Base-by-base conservation (phyloP, 495 filamentous ascomycete genomes). In the Friedmanniomyces simplex region DNA sequence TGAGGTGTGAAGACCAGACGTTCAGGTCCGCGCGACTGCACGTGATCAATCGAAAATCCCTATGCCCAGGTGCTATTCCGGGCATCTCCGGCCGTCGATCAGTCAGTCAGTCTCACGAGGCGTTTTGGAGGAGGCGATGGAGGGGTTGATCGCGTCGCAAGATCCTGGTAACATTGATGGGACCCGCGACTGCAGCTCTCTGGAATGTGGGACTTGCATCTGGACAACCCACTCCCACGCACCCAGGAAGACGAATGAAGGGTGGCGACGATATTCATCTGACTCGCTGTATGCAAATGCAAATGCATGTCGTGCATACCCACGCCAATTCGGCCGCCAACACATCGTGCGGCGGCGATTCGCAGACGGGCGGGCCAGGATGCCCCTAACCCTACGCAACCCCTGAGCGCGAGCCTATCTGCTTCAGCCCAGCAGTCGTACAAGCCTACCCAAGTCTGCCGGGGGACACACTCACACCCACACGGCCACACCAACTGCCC, bases 331-430 rank as follows among this genome's bases (percentile, higher is more conserved):
- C 41, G 5, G 54, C 24, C 45, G 56, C 56, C 56, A 58, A 36
- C 56, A 58, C 56, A 58, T 53, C 47, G 42, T 12, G 16, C 25
- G 30, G 34, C 34, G 34, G 39, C 16, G 12, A 21, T 18, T 26
- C 12, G 24, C 32, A 34, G 50, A 50, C 26, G 46, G 28, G 10
- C 34, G 47, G 13, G 6, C 22, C 5, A n/a, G 14, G 12, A 14
- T 28, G 12, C 45, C 47, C 46, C 51, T 20, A 14, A 10, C 47
- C 46, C 51, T 20, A 14, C 45, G 30, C 51, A 49, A 25, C 57
- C 51, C 57, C 57, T 60, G 57, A 60, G 45, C 41, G 18, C 28
- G n/a, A 60, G 57, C 57, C 50, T 54, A 60, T 60, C 57, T 60
- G 39, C 57, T 60, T 60, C 57, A 54, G 30, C 47, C 48, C 39